A percentile compares a stretch with the other conserved stretches of the same genome.
Conservation (phyloP, 2,329 filamentous ascomycete species). For the Fusarium vanettenii region DNA sequence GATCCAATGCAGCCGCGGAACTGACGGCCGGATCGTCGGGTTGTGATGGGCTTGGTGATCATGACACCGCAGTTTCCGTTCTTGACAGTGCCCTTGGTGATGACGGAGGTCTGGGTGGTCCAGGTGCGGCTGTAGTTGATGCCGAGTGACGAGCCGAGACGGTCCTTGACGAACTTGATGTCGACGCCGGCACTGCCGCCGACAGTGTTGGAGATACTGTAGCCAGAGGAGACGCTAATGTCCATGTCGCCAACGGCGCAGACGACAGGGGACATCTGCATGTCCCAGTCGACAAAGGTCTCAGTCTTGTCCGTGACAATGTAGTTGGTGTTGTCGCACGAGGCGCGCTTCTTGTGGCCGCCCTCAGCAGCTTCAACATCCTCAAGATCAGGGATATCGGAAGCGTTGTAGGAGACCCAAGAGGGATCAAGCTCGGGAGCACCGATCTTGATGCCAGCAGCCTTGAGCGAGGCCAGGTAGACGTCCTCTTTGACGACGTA, state of each 20-base stretch:
- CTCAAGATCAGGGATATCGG: not conserved
- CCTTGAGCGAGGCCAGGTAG: not conserved
- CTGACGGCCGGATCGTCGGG: constrained; percentile 18
- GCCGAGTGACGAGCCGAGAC: constrained; percentile 1
- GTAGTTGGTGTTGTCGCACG: constrained; percentile 3
- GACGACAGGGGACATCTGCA: constrained; percentile 24
- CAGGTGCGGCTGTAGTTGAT: constrained; percentile 20
- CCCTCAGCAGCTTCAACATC: not conserved
- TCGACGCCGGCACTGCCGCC: constrained; percentile 5
- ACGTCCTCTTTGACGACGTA: not conserved
- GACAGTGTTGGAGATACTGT: constrained; percentile 20
- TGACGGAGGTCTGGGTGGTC: constrained; percentile 12
- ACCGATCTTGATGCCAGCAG: not conserved
- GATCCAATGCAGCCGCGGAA: constrained; percentile 21
- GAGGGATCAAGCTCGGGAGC: not conserved
- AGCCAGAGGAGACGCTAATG: constrained; percentile 14
- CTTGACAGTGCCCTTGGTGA: constrained; percentile 15
- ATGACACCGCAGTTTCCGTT: constrained; percentile 20
- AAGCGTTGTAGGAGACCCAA: not conserved
- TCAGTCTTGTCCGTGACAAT: constrained; percentile 18
- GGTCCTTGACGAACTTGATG: constrained; percentile 5
- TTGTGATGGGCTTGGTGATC: constrained; percentile 20
- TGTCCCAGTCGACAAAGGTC: constrained; percentile 21
- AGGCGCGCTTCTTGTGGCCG: not conserved
- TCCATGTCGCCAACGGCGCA: constrained; percentile 9